These are phyloP conservation scores for Theileria parva DNA, from an alignment of 169 alveolate species.

Conservation along the genomic window DNA sequence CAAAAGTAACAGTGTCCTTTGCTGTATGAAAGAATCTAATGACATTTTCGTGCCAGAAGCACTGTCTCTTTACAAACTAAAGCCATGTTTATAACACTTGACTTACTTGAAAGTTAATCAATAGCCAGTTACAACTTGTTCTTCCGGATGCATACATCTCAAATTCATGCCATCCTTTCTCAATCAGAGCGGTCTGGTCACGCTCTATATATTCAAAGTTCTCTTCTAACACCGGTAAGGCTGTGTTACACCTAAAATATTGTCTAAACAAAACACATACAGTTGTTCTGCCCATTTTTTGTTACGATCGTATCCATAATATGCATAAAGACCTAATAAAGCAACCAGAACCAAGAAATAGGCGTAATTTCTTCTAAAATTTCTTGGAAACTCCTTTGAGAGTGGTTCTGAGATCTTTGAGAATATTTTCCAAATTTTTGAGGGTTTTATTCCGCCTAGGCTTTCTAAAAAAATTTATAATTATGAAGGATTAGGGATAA, in stretches of 20 bases:
- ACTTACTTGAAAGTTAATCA: slow-evolving; percentile 16
- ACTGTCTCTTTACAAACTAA: slow-evolving; percentile 42
- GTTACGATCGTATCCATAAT: slow-evolving; percentile 25
- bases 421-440: neutral
- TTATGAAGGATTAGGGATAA: neutral
- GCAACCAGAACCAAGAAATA: slow-evolving; percentile 27
- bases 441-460: neutral
- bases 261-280: neutral
- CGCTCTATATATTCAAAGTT: slow-evolving; percentile 52
- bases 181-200: neutral
- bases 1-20: slow-evolving; percentile 34
- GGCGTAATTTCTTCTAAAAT: slow-evolving; percentile 51
- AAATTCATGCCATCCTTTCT: slow-evolving; percentile 14
- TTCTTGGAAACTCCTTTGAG: slow-evolving; percentile 39
- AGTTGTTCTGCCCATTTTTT: neutral
- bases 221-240: slow-evolving; percentile 32
- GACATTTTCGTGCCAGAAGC: slow-evolving; percentile 55
- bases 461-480: neutral
- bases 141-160: slow-evolving; percentile 54
- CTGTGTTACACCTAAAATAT: slow-evolving; percentile 5
- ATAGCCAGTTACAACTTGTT: slow-evolving; percentile 49
- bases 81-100: neutral
- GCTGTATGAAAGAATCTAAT: neutral
- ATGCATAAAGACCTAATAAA: slow-evolving; percentile 15
- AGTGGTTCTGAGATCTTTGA: slow-evolving; percentile 6